Evolutionary conservation across 2,329 filamentous ascomycete genomes (phyloP), one percentile per base, ranked within the genome.

Genomic region (Cercospora berteroae): DNA sequence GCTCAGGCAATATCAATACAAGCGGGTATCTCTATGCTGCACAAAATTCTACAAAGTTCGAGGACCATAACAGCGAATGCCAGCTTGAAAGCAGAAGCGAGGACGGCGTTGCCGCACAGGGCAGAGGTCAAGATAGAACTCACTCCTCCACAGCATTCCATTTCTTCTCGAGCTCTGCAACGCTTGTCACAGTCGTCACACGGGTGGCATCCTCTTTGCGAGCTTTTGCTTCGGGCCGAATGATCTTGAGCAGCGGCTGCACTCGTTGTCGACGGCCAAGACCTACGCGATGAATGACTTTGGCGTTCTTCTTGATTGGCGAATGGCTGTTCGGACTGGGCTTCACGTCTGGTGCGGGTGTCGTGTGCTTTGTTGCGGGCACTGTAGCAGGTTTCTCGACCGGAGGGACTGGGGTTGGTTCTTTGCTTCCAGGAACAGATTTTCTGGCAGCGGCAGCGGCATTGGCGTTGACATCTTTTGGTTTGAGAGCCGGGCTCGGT

Each of bases 211-310:
- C 61, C 20, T 70, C 64, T 56, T 67, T 65, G 52, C 66, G 66
- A 36, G 63, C 63, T 16, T 63, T 58, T 44, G 67, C 66, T 9
- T 64, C 61, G 1, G 72, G 72, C 31, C 68, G 68, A 44, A 72
- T 67, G 8, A 71, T 67, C 63, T 69, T 70, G 9, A 70, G 73
- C 69, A 84, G 74, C n/a, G 83, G 82, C 20, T 81, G 81, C 60
- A 84, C 84, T 29, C 80, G 75, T 20, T 81, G 81, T 67, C 76
- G 77, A 36, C 80, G 81, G 68, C 82, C 84, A 62, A 84, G 70
- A 3, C 83, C 83, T 4, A 84, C 82, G 0, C 83, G 79, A 63
- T 80, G 82, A 4, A 79, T 77, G 5, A 81, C 78, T 63, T 79
- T 80, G 13, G 61, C 63, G 29, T 69, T 71, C 42, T 68, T 68